Percentiles rank a stretch among this genome's conserved stretches.
phyloP scores from a whole-genome alignment of 2,329 filamentous ascomycete species.

The Aspergillus viridinutans region DNA sequence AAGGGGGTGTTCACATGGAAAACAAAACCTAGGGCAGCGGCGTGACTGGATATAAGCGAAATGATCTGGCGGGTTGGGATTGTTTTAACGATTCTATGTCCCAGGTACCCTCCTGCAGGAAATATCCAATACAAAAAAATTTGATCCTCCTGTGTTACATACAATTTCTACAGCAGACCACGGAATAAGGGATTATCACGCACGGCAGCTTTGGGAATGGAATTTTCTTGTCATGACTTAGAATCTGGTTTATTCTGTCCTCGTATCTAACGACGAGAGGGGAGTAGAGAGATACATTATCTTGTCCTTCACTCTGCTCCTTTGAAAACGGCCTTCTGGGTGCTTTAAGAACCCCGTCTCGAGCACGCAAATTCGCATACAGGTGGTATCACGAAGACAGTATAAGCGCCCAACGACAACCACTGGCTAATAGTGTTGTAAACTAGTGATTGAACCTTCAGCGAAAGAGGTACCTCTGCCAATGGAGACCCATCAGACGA shows the following conservation, averaged over 20 bases:
- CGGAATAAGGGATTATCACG: conserved; percentile 7
- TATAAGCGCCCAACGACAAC: too few species aligned
- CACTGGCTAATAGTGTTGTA: too few species aligned
- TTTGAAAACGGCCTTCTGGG: neutral
- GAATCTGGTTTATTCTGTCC: conserved; percentile 8
- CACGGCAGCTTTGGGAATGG: conserved; percentile 12
- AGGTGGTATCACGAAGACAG: too few species aligned
- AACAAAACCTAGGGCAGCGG: conserved; percentile 33
- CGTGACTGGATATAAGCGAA: conserved; percentile 37
- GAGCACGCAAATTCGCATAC: neutral
- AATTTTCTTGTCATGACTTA: conserved; percentile 11
- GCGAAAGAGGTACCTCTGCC: too few species aligned
- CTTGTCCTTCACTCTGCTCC: neutral
- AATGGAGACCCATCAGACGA: too few species aligned
- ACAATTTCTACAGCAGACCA: conserved; percentile 19
- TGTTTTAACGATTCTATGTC: conserved; percentile 39
- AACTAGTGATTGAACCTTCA: too few species aligned
- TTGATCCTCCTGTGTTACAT: conserved; percentile 28
- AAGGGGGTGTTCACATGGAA: conserved; percentile 28
- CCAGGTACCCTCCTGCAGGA: conserved; percentile 39
- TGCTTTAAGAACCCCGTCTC: neutral
- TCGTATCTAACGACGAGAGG: conserved; percentile 3
- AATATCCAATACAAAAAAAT: conserved; percentile 39
- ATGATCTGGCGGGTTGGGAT: conserved; percentile 35
- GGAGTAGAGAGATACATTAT: neutral